Evolutionary conservation across 257 asterid genomes (phyloP).

Genomic region (Solanum chmielewskii): DNA sequence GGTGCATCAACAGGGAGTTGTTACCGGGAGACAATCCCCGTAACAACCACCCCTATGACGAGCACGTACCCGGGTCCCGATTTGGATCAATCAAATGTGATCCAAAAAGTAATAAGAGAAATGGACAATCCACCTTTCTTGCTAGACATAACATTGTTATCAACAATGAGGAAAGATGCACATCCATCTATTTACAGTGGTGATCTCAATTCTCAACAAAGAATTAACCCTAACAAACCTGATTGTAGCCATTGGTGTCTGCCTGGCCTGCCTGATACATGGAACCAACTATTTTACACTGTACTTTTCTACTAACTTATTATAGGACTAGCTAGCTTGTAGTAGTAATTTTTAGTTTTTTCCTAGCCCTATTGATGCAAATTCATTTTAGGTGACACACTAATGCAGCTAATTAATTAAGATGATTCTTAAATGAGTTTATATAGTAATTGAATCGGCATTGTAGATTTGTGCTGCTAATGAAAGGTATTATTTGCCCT

Average conservation of each 20-base stretch:
- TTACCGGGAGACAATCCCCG: conserved; percentile 75
- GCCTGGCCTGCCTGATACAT: conserved; percentile 94
- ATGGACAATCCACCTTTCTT: conserved; percentile 66
- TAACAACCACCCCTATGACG: conserved; percentile 26
- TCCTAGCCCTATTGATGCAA: background rate
- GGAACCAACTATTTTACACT: conserved; percentile 83
- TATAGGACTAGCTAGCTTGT: background rate
- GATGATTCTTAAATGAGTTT: background rate
- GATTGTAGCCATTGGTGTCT: conserved; percentile 99
- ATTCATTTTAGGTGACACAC: background rate
- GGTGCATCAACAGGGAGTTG: conserved; percentile 61
- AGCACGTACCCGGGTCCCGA: conserved; percentile 40
- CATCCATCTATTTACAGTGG: conserved; percentile 95
- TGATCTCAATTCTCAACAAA: conserved; percentile 51
- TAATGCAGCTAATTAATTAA: background rate
- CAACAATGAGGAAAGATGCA: conserved; percentile 92
- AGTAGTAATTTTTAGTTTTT: background rate
- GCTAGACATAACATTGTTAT: conserved; percentile 75
- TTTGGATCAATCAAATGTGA: conserved; percentile 55
- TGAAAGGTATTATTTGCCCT: background rate
- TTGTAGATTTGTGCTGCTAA: background rate
- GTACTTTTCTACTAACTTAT: conserved; percentile 40
- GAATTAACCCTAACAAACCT: conserved; percentile 79
- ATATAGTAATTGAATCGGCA: background rate
- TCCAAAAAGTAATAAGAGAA: conserved; percentile 36